Percentiles rank a stretch among this genome's conserved stretches.
Evolutionary conservation across 208 protist genomes (phyloP).

Genomic region (Leishmania tropica): DNA sequence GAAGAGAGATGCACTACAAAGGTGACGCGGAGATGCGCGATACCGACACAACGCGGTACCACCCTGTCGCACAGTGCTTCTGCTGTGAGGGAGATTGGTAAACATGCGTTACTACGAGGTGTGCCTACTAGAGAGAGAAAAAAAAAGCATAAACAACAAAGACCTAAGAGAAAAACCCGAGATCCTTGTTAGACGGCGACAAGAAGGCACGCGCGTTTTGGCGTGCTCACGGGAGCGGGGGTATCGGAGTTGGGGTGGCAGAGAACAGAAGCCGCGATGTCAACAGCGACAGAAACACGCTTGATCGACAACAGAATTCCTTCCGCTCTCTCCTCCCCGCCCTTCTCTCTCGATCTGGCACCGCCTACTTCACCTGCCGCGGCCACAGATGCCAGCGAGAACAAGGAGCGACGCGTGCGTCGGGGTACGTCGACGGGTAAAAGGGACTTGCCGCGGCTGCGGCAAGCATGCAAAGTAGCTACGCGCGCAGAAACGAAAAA

Average conservation of each 20-base stretch:
- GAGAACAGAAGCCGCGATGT: neutral
- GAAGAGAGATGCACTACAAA: neutral
- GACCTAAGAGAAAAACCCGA: neutral
- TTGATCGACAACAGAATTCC: no score
- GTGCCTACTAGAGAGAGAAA: constrained; percentile 14
- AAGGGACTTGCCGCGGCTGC: neutral
- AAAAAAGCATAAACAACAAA: neutral
- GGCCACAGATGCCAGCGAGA: neutral
- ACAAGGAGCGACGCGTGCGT: neutral
- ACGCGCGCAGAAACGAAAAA: neutral
- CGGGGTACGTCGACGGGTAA: neutral
- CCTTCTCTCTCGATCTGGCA: neutral
- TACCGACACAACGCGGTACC: neutral
- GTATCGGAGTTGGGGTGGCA: neutral
- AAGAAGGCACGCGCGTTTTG: neutral
- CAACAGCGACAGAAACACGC: neutral
- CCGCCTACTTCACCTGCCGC: neutral
- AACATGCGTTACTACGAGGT: constrained; percentile 16
- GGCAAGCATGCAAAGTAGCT: neutral
- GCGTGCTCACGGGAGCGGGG: neutral
- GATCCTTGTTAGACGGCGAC: neutral
- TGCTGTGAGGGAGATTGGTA: neutral
- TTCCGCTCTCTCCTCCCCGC: neutral
- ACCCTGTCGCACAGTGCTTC: neutral
- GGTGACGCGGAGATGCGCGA: neutral